These are phyloP conservation scores for Euphorbia pulcherrima DNA, from an alignment of 345 rosid species.

Conservation along the genomic window DNA sequence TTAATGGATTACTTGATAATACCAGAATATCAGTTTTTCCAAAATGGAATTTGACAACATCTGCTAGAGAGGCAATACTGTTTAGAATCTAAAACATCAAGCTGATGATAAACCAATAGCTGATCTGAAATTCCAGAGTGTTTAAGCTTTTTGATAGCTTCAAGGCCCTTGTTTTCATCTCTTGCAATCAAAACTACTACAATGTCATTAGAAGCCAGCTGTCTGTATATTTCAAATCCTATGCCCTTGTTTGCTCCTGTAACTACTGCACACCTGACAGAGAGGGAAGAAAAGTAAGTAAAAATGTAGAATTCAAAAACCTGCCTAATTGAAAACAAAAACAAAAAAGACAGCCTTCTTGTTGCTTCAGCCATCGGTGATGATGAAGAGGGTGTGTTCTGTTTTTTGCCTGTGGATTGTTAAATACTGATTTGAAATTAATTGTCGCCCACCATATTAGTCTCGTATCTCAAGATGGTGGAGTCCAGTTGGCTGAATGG, in stretches of 20 bases:
- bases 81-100: slow-evolving; percentile 36
- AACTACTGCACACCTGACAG: slow-evolving; percentile 17
- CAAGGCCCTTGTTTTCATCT: slow-evolving; percentile 37
- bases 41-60: slow-evolving; percentile 25
- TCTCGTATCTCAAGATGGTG: too few species aligned
- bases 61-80: slow-evolving; percentile 25
- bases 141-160: slow-evolving; percentile 29
- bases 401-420: too few species aligned
- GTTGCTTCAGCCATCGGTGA: too few species aligned
- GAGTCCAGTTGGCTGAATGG: too few species aligned
- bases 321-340: too few species aligned
- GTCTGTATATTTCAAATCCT: slow-evolving; percentile 19
- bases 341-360: too few species aligned
- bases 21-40: slow-evolving; percentile 47
- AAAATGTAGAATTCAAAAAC: too few species aligned
- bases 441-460: too few species aligned
- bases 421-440: too few species aligned
- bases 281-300: too few species aligned
- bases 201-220: slow-evolving; percentile 28
- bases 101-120: slow-evolving; percentile 32
- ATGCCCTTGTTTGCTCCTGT: slow-evolving; percentile 22
- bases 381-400: too few species aligned
- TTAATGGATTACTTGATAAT: neutral
- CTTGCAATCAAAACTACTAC: slow-evolving; percentile 29
- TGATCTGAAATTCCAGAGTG: slow-evolving; percentile 10